Base-by-base conservation (phyloP, 2,329 filamentous ascomycete genomes). In the Fusarium bulbicola region DNA sequence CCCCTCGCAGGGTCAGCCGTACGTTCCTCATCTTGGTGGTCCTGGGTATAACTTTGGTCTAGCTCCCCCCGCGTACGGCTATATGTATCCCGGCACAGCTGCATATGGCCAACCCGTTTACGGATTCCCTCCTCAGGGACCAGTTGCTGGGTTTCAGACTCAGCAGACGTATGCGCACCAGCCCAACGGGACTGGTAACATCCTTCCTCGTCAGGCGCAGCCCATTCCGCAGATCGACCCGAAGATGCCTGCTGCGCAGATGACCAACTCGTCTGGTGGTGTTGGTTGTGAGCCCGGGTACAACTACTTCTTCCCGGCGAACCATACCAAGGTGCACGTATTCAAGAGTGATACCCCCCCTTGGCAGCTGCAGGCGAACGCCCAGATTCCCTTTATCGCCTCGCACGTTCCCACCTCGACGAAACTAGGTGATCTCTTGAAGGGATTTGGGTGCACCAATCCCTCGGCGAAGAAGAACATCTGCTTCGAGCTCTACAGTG, bases 211-310 rank as follows among this genome's bases (percentile, higher is more conserved):
- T 6, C 74, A 80, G n/a, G 82, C 85, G 1, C 82, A 84, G 59
- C 77, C 83, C 0, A 81, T 82, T 26, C 86, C 88, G 0, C 75
- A 75, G 13, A 82, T 86, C 64, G 83, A 87, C 72, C 68, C 81
- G 0, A 79, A 82, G 5, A 85, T 87, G 67, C 87, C 88, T 0
- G 87, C 87, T 0, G 83, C 86, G 34, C 86, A 89, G 70, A 82
- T 91, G 81, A 84, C 84, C 52, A 90, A 91, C 80, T 84, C 86
- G 0, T 87, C 87, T 1, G 88, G 89, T 49, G 88, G 88, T 28
- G 83, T 86, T 3, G 88, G 89, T 45, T 87, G 87, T 67, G 89
- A 91, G 74, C 88, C 87, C 0, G 90, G 89, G 5, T 92, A 90
- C 82, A 89, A 90, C 81, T 90, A 90, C 80, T 86, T 91, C 76